Evolutionary conservation across 441 rosid species (phyloP).

Genomic region (Brassica balearica): DNA sequence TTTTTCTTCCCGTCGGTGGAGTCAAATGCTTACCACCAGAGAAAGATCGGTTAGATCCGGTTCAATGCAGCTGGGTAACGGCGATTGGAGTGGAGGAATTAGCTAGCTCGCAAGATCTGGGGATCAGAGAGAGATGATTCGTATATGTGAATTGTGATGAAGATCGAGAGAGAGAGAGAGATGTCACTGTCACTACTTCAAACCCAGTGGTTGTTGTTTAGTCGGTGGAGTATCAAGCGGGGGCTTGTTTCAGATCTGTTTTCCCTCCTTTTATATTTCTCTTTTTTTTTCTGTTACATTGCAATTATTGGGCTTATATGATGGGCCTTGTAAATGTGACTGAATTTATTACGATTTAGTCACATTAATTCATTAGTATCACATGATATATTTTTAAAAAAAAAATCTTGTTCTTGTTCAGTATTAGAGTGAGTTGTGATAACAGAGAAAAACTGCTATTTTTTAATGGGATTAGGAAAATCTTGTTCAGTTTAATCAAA

Average conservation of each 20-base stretch:
- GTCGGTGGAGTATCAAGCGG: conserved; percentile 8
- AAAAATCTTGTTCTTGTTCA: not conserved
- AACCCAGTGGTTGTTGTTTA: not conserved
- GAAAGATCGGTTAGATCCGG: conserved; percentile 20
- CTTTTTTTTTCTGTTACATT: not conserved
- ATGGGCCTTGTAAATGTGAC: not conserved
- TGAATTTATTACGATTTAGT: not conserved
- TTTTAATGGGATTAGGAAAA: too few species aligned
- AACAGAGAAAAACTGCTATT: too few species aligned
- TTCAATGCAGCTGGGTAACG: conserved; percentile 24
- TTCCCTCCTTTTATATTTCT: not conserved
- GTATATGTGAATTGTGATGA: not conserved
- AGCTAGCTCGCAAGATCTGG: conserved; percentile 25
- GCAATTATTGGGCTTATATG: not conserved
- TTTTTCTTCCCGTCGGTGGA: conserved; percentile 23
- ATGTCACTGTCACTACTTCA: not conserved
- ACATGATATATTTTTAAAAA: not conserved
- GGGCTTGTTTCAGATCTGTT: not conserved
- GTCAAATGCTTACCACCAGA: not conserved
- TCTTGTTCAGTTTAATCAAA: too few species aligned
- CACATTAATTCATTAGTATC: not conserved
- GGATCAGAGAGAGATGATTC: not conserved
- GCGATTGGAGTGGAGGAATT: not conserved
- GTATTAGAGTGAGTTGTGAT: not conserved
- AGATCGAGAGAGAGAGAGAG: not conserved